Conservation (phyloP, 805 yeast genomes). For the Nakazawaea siamensis region DNA sequence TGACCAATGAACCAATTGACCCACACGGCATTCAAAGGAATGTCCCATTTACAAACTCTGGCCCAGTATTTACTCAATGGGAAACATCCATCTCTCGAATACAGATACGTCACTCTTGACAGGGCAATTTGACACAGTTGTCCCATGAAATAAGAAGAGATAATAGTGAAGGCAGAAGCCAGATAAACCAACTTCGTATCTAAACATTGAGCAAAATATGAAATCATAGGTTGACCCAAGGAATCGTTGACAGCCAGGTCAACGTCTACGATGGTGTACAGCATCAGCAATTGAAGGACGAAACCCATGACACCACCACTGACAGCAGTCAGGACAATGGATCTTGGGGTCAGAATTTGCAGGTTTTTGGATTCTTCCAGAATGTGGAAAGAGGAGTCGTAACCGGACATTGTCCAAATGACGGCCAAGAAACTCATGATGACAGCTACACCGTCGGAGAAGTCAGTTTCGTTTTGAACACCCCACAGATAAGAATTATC, state of each 20-base stretch:
- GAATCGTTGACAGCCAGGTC: conserved; percentile 36
- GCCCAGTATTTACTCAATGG: conserved; percentile 46
- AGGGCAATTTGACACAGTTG: conserved; percentile 57
- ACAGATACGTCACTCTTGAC: conserved; percentile 58
- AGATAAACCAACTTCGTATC: conserved; percentile 30
- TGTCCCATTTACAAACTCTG: conserved; percentile 42
- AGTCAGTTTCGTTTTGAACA: conserved; percentile 49
- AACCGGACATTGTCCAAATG: conserved; percentile 69
- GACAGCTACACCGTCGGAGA: conserved; percentile 54
- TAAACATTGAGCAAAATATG: conserved; percentile 43
- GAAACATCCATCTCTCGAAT: conserved; percentile 61
- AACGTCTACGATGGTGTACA: conserved; percentile 50
- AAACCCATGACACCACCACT: conserved; percentile 51
- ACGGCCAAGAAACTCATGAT: conserved; percentile 53
- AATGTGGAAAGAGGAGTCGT: conserved; percentile 67
- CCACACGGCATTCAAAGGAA: conserved; percentile 63
- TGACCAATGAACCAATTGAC: conserved; percentile 47
- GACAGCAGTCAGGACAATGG: conserved; percentile 50
- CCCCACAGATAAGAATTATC: conserved; percentile 43
- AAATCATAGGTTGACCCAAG: conserved; percentile 53
- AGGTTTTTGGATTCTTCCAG: conserved; percentile 70
- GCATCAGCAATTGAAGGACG: conserved; percentile 49
- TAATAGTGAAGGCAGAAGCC: conserved; percentile 33
- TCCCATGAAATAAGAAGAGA: conserved; percentile 42
- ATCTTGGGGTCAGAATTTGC: conserved; percentile 53